Base-by-base conservation (phyloP, 352 stramenopile genomes). In the Phytopythium ostracodes region DNA sequence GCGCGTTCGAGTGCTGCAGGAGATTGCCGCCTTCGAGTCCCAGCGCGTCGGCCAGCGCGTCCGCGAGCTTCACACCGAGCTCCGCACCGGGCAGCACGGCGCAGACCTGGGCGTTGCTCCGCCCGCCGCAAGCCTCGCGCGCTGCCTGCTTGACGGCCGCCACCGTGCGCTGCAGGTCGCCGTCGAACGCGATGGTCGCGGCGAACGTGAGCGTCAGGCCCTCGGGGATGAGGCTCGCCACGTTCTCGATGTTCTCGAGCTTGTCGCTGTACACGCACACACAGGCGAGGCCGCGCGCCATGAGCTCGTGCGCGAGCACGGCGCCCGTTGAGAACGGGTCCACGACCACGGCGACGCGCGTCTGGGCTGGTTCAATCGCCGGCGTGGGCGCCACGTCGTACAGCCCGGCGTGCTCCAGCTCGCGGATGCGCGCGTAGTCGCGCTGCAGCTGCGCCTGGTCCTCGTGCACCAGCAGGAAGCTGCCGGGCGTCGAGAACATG, bases 261-360 rank as follows among this genome's bases (percentile, higher is more conserved):
- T 77, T 78, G 63, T 93, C 81, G 58, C 84, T 95, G 75, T 95
- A 95, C 8, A 95, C 81, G 47, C 87, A 95, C 54, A 93, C 89
- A 62, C 87, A 95, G 38, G 95, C 87, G 70, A 96, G 98, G 36
- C 94, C 95, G 51, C 89, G 81, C 43, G 78, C 77, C 64, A 87
- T 87, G 54, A 98, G 89, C 66, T 95, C 84, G 54, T 98, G 91
- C 22, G 92, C 96, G 15, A 99, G 76, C 47, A 98, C 79, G 31
- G 94, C 97, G 55, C 96, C 97, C 36, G 96, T 98, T 7, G 90
- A 98, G 70, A 99, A 99, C 2, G 96, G 95, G 68, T 98, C 94
- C 27, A 99, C 94, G 22, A 99, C 79, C 29, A 98, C 84, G 2
- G 98, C 94, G 15, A 92, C 78, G 33, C 81, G 85, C 7, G 56